Base-by-base conservation (phyloP, 139 green algal species). In the Haematococcus sp. region DNA sequence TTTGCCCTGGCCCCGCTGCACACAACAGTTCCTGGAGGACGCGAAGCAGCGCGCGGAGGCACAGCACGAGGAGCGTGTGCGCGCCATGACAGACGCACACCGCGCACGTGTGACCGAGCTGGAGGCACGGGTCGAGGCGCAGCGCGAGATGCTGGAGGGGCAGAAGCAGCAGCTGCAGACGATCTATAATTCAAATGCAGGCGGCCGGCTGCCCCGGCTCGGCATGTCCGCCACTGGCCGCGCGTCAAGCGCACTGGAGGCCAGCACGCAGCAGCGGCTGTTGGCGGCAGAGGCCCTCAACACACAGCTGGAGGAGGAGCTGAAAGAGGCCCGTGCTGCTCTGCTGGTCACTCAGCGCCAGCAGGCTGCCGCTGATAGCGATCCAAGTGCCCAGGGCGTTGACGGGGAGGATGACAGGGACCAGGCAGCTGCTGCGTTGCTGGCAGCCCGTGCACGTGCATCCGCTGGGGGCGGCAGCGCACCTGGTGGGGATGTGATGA, bases 231-330 rank as follows among this genome's bases (percentile, higher is more conserved):
- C n/a, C 49, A 2, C 34, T 4, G 25, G 9, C 25, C 5, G 65
- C 13, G 17, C 67, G 0, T 31, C 13, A 33, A 59, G 20, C 35
- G n/a, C 28, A 9, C 58, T 40, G 30, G 58, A 34, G 58, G 58
- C 30, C 11, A 28, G 28, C 23, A 65, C 71, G 23, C 59, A 63
- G n/a, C 52, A 55, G 44, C 59, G 60, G 11, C 27, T 77, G 71
- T 35, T 33, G 27, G 33, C 43, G 3, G 13, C 60, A 13, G 71
- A 77, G 43, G 59, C 59, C 28, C 27, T 64, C 1, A 77, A 70
- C 44, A 51, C 5, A 19, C 59, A 70, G 43, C 43, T 77, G 43
- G 71, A 77, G 59, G 59, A 25, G 32, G 66, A 69, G 63, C 33
- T 31, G 32, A 28, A 65, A n/a, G n/a, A 34, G 9, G 11, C 11